Base-by-base conservation (phyloP, 2,329 filamentous ascomycete genomes). In the Chaetomium sp. region DNA sequence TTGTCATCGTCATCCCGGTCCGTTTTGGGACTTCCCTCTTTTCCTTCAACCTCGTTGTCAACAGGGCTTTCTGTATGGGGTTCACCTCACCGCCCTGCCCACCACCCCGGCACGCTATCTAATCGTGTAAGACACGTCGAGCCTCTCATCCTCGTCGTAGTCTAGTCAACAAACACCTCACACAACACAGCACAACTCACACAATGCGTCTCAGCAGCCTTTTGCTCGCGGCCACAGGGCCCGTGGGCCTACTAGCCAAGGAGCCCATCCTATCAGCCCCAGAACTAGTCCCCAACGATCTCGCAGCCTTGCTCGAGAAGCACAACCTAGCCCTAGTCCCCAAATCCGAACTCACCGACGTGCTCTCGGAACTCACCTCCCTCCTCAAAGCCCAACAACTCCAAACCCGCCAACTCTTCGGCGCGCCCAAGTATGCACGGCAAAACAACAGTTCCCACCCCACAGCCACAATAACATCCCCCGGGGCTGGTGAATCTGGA, bases 261-360 rank as follows among this genome's bases (percentile, higher is more conserved):
- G 43, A 46, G 8, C 34, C 46, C 10, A 2, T 27, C 19, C 19
- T 27, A 27, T 27, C 34, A 5, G 54, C 14, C 40, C 11, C 50
- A 32, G 34, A 44, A 33, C 40, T 57, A 6, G 49, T 46, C n/a
- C 35, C 50, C n/a, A 51, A 42, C 1, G 55, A 57, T 35, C 69
- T 76, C 27, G 72, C 73, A 27, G 71, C 71, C 45, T 62, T 73
- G 45, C 63, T 76, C 42, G 70, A 70, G 44, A 76, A 69, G 62
- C 72, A 76, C 62, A 74, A 75, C 52, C 65, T 76, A 36, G 74
- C 71, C 34, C 63, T 76, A 49, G 74, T 76, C 6, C 74, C 74
- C 37, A 68, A 72, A n/a, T 73, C 71, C 46, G 73, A 76, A 53
- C 70, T 76, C 53, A 74, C 73, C n/a, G 73, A 76, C 43, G 72